Evolutionary conservation across 371 early-diverging fungal genomes (phyloP).

Genomic region (Rhizopus stolonifer): DNA sequence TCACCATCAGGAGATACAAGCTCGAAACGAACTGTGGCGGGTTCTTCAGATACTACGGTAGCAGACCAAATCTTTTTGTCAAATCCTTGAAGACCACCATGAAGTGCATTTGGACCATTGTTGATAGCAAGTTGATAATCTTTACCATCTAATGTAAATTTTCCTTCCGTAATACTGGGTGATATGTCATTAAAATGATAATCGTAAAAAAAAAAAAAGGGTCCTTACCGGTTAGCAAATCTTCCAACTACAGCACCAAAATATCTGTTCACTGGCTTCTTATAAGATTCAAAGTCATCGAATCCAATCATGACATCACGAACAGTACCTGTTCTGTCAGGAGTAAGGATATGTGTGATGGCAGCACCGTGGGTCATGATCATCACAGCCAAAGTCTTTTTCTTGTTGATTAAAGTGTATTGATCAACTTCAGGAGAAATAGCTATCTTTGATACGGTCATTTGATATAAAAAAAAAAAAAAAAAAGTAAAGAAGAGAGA

Average conservation of each 20-base stretch:
- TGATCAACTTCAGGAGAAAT: constrained; percentile 42
- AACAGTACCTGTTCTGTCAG: constrained; percentile 42
- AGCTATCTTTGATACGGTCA: constrained; percentile 21
- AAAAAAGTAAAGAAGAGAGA: no score
- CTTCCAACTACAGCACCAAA: constrained; percentile 52
- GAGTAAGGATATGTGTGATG: constrained; percentile 45
- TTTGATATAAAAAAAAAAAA: constrained; percentile 2
- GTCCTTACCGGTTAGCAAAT: constrained; percentile 52
- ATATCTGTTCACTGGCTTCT: constrained; percentile 38
- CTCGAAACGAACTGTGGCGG: constrained; percentile 45
- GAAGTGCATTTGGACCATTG: constrained; percentile 45
- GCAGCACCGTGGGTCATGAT: constrained; percentile 47
- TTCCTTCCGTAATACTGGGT: constrained; percentile 43
- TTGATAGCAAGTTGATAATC: constrained; percentile 34
- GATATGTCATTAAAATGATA: no score
- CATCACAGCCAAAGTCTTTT: constrained; percentile 48
- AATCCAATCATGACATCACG: constrained; percentile 50
- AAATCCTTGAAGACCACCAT: constrained; percentile 48
- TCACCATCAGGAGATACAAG: constrained; percentile 48
- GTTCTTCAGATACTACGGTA: constrained; percentile 35
- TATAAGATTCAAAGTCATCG: constrained; percentile 44
- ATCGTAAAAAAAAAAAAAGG: no score
- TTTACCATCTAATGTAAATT: constrained; percentile 42
- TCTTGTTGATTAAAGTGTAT: constrained; percentile 47
- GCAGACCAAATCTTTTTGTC: constrained; percentile 46